These are phyloP conservation scores for Pichia membranifaciens DNA, from an alignment of 805 yeast species.

Conservation along the genomic window DNA sequence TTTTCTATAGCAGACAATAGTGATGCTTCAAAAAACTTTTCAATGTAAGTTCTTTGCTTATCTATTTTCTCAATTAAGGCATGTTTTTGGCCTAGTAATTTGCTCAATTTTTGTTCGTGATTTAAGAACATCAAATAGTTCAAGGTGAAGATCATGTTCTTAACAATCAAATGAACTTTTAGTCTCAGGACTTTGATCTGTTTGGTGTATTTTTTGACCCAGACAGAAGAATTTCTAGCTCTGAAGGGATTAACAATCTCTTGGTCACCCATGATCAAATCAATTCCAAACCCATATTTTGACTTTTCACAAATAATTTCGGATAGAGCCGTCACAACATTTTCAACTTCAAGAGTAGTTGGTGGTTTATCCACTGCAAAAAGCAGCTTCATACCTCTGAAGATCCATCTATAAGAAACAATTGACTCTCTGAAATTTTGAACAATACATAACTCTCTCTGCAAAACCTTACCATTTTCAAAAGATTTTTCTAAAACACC, in stretches of 20 bases:
- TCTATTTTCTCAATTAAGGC: conserved; percentile 28
- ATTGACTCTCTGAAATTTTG: conserved; percentile 42
- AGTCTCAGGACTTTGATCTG: conserved; percentile 27
- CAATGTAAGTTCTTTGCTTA: conserved; percentile 28
- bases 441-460: conserved; percentile 41
- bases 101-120: conserved; percentile 33
- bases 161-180: conserved; percentile 31
- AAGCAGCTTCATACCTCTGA: conserved; percentile 35
- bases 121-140: conserved; percentile 41
- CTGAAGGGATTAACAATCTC: conserved; percentile 15
- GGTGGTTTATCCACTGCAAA: conserved; percentile 33
- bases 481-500: conserved; percentile 32
- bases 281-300: conserved; percentile 22
- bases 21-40: conserved; percentile 32
- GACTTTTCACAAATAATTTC: conserved; percentile 29
- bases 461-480: conserved; percentile 24
- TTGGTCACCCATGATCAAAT: conserved; percentile 19
- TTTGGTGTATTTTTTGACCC: conserved; percentile 19
- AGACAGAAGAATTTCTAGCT: conserved; percentile 15
- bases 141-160: conserved; percentile 44
- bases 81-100: conserved; percentile 26
- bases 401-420: conserved; percentile 39
- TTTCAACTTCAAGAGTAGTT: conserved; percentile 28
- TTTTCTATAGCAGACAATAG: conserved; percentile 34
- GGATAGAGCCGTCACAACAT: conserved; percentile 24